A percentile compares a stretch with the other conserved stretches of the same genome.
Conservation (phyloP, 2,329 filamentous ascomycete species). For the Colletotrichum magnum region DNA sequence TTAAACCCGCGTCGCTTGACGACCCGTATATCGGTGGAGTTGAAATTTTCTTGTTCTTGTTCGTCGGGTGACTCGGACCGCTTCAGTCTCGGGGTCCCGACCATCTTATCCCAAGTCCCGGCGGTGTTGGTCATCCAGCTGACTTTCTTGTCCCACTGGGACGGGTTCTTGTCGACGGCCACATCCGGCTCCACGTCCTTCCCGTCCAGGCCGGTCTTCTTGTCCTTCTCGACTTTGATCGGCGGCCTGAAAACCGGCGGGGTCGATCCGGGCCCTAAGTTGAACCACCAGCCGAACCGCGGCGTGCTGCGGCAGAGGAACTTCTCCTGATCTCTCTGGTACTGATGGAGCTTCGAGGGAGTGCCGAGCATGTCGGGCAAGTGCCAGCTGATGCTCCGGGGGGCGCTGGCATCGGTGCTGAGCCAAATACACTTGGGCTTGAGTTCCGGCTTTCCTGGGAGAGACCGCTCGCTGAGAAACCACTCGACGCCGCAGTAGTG, state of each 20-base stretch:
- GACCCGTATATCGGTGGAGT: neutral
- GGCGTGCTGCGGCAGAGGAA: constrained; percentile 43
- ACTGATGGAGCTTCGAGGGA: constrained; percentile 38
- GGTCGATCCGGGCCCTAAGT: constrained; percentile 39
- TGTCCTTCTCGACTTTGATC: constrained; percentile 44
- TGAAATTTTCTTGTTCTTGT: neutral
- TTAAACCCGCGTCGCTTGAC: constrained; percentile 15
- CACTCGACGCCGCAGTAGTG: constrained; percentile 43
- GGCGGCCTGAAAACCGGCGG: constrained; percentile 47
- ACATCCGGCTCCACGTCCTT: constrained; percentile 34
- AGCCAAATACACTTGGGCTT: constrained; percentile 43
- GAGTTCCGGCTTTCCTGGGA: constrained; percentile 33
- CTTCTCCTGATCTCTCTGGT: constrained; percentile 34
- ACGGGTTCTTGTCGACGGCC: constrained; percentile 38
- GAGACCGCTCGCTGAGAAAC: constrained; percentile 42
- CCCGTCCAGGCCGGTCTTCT: constrained; percentile 22
- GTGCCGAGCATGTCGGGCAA: constrained; percentile 41
- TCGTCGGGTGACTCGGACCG: neutral
- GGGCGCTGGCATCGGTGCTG: constrained; percentile 42
- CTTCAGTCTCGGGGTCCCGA: neutral
- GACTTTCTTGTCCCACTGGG: constrained; percentile 35
- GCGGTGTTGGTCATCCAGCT: neutral
- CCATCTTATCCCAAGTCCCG: neutral
- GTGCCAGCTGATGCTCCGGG: constrained; percentile 42
- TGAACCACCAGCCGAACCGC: constrained; percentile 42